phyloP scores from a whole-genome alignment of 345 rosid species.

The Turnera subulata region DNA sequence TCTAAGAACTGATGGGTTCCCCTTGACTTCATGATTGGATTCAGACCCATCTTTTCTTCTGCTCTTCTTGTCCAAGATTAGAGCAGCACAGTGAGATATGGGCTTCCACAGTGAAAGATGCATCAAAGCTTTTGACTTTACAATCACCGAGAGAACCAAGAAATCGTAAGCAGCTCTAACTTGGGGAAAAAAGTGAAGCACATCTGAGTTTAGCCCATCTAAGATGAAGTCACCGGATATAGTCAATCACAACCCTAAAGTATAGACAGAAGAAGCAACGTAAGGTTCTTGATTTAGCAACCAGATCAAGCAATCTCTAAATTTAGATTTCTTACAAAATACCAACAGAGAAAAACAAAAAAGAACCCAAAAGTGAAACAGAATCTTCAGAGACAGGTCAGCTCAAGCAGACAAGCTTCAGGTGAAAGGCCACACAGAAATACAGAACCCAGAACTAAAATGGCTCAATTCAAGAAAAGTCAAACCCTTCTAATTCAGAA shows the following conservation, averaged over 20 bases:
- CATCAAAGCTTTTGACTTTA: slow-evolving; percentile 44
- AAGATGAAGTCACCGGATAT: slow-evolving; percentile 11
- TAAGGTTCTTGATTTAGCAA: slow-evolving; percentile 12
- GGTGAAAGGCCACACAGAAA: no score
- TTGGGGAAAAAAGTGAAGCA: slow-evolving; percentile 2
- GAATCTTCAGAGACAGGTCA: slow-evolving; percentile 8
- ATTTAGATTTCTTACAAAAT: slow-evolving; percentile 15
- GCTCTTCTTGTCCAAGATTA: slow-evolving; percentile 83
- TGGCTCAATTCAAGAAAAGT: slow-evolving; percentile 29
- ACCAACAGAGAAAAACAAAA: slow-evolving; percentile 15
- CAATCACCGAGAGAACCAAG: slow-evolving; percentile 22
- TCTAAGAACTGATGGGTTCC: slow-evolving; percentile 50
- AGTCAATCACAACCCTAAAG: slow-evolving; percentile 13
- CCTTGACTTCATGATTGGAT: slow-evolving; percentile 44
- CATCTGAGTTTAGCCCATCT: slow-evolving; percentile 26
- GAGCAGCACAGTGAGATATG: slow-evolving; percentile 93
- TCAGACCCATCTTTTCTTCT: slow-evolving; percentile 64
- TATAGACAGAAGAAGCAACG: background rate
- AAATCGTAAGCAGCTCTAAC: slow-evolving; percentile 21
- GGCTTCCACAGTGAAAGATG: slow-evolving; percentile 99
- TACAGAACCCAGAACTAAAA: slow-evolving; percentile 22
- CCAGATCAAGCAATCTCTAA: slow-evolving; percentile 36
- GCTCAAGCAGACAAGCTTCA: slow-evolving; percentile 16
- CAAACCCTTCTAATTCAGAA: slow-evolving; percentile 34
- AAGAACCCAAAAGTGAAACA: slow-evolving; percentile 3